These are phyloP conservation scores for Nicotiana tabacum DNA, from an alignment of 257 asterid species.

Conservation along the genomic window DNA sequence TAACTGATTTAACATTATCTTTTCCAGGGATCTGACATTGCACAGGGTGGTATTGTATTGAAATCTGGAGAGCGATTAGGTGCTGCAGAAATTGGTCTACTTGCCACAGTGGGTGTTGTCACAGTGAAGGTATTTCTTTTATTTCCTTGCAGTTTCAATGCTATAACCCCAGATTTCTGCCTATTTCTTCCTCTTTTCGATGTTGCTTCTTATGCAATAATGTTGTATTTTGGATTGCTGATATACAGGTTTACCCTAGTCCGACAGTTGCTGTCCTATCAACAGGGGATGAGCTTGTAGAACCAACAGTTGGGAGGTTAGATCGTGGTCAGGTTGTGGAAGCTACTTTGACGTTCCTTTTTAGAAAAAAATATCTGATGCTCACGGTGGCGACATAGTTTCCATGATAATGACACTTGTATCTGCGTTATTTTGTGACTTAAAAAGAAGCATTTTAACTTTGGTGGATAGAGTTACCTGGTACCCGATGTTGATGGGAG, in stretches of 20 bases:
- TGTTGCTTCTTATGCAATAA: conserved; percentile 13
- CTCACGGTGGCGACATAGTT: neutral
- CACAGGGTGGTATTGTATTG: conserved; percentile 68
- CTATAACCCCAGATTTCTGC: neutral
- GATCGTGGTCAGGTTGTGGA: conserved; percentile 77
- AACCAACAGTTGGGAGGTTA: conserved; percentile 49
- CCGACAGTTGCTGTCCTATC: conserved; percentile 85
- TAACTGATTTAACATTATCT: neutral
- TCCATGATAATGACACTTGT: neutral
- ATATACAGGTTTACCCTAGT: conserved; percentile 56
- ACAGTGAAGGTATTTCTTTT: conserved; percentile 55
- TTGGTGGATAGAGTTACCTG: too few relatives aligned
- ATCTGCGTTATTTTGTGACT: neutral
- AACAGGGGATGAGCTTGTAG: conserved; percentile 96
- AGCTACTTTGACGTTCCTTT: neutral
- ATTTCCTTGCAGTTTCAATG: neutral
- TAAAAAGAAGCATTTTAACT: neutral
- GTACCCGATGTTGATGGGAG: too few relatives aligned
- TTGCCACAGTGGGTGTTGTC: conserved; percentile 75
- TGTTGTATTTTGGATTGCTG: conserved; percentile 9
- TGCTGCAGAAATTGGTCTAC: conserved; percentile 87
- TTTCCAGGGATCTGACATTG: conserved; percentile 77
- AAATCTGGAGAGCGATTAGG: conserved; percentile 78
- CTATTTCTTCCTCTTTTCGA: conserved; percentile 10
- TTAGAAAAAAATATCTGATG: conserved; percentile 3